phyloP scores from a whole-genome alignment of 2,329 filamentous ascomycete genomes.

The Fusarium oxysporum region DNA sequence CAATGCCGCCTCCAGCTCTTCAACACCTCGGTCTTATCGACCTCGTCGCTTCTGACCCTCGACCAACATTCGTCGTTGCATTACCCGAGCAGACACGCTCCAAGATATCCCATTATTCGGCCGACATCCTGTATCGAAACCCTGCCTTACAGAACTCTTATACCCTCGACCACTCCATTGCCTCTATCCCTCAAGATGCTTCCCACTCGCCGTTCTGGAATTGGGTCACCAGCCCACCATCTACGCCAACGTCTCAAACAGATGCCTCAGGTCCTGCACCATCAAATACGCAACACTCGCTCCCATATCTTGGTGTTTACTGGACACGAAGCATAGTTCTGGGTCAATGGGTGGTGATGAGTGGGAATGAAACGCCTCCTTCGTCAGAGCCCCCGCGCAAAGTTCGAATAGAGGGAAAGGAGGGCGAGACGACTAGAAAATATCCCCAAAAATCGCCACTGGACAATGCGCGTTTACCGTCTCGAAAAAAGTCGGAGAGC shows the following conservation, averaged over 20 bases:
- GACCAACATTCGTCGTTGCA: slow-evolving; percentile 56
- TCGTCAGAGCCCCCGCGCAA: slow-evolving; percentile 50
- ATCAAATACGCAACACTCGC: slow-evolving; percentile 43
- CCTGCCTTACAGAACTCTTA: slow-evolving; percentile 49
- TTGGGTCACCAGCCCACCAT: slow-evolving; percentile 50
- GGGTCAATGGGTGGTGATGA: slow-evolving; percentile 54
- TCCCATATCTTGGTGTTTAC: slow-evolving; percentile 48
- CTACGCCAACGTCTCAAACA: slow-evolving; percentile 9
- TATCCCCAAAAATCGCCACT: slow-evolving; percentile 38
- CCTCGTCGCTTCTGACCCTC: slow-evolving; percentile 55
- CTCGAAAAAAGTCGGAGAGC: slow-evolving; percentile 39
- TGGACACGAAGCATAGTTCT: slow-evolving; percentile 54
- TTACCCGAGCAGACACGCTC: slow-evolving; percentile 17
- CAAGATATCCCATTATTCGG: slow-evolving; percentile 4
- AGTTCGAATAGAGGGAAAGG: slow-evolving; percentile 45
- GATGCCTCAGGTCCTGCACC: neutral
- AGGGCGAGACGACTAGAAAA: slow-evolving; percentile 32
- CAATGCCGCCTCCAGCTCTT: slow-evolving; percentile 44
- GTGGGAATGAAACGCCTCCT: slow-evolving; percentile 52
- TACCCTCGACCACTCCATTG: slow-evolving; percentile 49
- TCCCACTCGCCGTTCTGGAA: slow-evolving; percentile 53
- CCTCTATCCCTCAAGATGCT: slow-evolving; percentile 46
- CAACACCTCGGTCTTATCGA: slow-evolving; percentile 52
- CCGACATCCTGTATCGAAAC: slow-evolving; percentile 53
- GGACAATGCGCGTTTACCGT: slow-evolving; percentile 37